Evolutionary conservation across 768 basidiomycete species (phyloP), one percentile per base, ranked within the genome.

Genomic region (Lactarius hatsudake): DNA sequence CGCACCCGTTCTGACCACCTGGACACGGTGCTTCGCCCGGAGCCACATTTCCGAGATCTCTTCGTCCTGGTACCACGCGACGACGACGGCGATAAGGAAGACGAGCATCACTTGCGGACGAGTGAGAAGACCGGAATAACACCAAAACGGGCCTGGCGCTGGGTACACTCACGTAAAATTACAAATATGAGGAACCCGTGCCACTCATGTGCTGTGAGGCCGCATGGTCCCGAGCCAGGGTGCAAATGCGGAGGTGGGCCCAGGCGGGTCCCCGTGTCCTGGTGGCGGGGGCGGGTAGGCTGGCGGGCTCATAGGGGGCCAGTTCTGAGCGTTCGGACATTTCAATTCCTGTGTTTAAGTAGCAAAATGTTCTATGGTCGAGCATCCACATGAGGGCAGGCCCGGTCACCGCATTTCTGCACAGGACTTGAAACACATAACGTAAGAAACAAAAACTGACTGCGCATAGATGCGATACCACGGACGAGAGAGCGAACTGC

Each of bases 51-150:
- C 5, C 26, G 42, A 55, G 15, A 55, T 28, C 26, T 23, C 55
- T 54, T 60, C 51, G 15, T 32, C 38, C 2, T 1, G 34, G 6
- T 23, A 0, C 54, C 67, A 38, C 32, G 67, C 28, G 42, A 56
- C 43, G 42, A 68, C 28, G 2, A 68, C 5, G 12, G 26, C 42
- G 12, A 56, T 7, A 8, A 60, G 10, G 26, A 54, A 28, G 59
- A 15, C 26, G 7, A 67, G 1, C 23, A 45, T 23, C 3, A 67
- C 66, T 67, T 67, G 57, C 15, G 20, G 40, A 17, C 42, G 42
- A 23, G 23, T 53, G 51, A 15, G 23, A 40, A 48, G 51, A 26
- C 23, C 17, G 5, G 2, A 26, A 53, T 53, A 23, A 53, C 23
- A 53, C 51, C 51, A 53, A 53, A 53, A 53, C 13, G 23, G 48